Base-by-base conservation (phyloP, 169 alveolate species). In the Theileria parva region DNA sequence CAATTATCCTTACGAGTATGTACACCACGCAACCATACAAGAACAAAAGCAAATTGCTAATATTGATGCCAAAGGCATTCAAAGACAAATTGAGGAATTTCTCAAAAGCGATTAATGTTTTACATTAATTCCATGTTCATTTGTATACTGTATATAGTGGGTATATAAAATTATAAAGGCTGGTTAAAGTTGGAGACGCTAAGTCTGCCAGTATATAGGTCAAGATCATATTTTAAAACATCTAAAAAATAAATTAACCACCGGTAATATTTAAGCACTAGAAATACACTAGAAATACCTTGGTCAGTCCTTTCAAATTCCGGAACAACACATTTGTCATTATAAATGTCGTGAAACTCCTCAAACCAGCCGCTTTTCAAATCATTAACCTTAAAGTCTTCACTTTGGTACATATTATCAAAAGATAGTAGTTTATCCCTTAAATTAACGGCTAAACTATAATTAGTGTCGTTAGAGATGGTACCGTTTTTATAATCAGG, bases 291-390 rank as follows among this genome's bases (percentile, higher is more conserved):
- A 32, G 37, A 5, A 80, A 12, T 67, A 81, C 88, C 84, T 3
- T 69, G 57, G 19, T 81, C 44, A 72, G 78, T 28, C 74, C 59
- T 19, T n/a, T 68, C 60, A 59, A 44, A 63, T 64, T 79, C 69
- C 1, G 88, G 79, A 32, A 69, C 21, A 6, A 25, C 88, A 39
- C 69, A 30, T 39, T 81, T 63, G 76, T 81, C 88, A 28, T 75
- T 81, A 67, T 59, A 81, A 51, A 81, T 55, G 61, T 68, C 75
- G 44, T 66, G 19, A 13, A 68, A 67, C 50, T 81, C 88, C 44
- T 73, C 83, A 72, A 81, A 81, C 88, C 88, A 81, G 48, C 78
- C 88, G 51, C 73, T 50, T 51, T 59, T 51, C 55, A 81, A 57
- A 64, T 81, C 85, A 25, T 74, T 74, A 5, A 81, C 85, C 64